Evolutionary conservation across 805 yeast genomes (phyloP).

Genomic region (Myxozyma kluyveri): DNA sequence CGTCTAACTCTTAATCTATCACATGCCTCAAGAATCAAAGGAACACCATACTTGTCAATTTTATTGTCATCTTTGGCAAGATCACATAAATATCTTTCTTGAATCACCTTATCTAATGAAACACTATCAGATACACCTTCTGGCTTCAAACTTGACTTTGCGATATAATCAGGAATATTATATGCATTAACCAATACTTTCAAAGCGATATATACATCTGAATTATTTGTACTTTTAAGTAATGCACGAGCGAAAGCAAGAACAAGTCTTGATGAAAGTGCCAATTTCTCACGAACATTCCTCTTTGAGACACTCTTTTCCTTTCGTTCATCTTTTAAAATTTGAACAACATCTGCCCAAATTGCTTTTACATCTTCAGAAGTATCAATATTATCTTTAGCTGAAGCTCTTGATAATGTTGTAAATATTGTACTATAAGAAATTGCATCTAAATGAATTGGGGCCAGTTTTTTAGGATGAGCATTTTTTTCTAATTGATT

Average conservation of each 20-base stretch:
- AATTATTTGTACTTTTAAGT: conserved; percentile 3
- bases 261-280: not conserved
- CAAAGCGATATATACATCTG: conserved; percentile 1
- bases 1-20: conserved; percentile 8
- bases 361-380: conserved; percentile 1
- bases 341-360: conserved; percentile 11
- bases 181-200: conserved; percentile 2
- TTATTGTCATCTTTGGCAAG: not conserved
- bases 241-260: conserved; percentile 13
- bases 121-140: too few relatives aligned
- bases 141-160: not conserved
- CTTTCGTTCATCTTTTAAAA: not conserved
- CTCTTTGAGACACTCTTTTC: too few relatives aligned
- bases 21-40: conserved; percentile 14
- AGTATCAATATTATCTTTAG: not conserved
- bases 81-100: conserved; percentile 1
- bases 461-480: not conserved
- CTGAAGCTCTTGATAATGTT: not conserved
- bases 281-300: too few relatives aligned
- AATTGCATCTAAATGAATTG: not conserved
- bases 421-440: not conserved
- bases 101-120: conserved; percentile 1
- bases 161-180: conserved; percentile 6
- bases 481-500: not conserved
- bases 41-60: not conserved